These are phyloP conservation scores for Acacia crassicarpa DNA, from an alignment of 306 rosid species.

Conservation along the genomic window DNA sequence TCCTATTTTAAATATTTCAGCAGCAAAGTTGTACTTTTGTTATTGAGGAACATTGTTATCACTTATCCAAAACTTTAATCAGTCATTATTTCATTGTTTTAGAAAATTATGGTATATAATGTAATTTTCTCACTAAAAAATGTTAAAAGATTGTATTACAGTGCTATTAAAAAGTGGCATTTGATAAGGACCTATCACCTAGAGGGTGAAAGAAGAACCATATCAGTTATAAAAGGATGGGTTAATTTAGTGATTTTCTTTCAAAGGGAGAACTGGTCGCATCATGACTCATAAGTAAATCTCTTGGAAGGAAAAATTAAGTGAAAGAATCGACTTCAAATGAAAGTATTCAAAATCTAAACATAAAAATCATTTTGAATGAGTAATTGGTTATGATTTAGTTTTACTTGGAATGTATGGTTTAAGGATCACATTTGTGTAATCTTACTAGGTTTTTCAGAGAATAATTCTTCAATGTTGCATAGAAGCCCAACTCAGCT, in stretches of 20 bases:
- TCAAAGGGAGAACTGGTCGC: background rate
- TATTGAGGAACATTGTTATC: background rate
- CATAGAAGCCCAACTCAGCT: background rate
- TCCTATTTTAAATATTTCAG: constrained; percentile 20
- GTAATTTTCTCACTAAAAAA: background rate
- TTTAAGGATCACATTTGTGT: constrained; percentile 8
- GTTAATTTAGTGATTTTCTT: background rate
- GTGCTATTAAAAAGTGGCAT: constrained; percentile 1
- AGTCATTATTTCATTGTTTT: background rate
- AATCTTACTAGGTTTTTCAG: constrained; percentile 5
- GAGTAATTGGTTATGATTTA: background rate
- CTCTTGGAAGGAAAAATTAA: background rate
- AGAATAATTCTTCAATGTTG: background rate
- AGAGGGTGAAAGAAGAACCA: background rate
- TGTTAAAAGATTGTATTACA: background rate
- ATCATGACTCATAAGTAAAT: constrained; percentile 3
- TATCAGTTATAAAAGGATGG: background rate
- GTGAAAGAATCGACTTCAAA: background rate
- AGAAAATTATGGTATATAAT: constrained; percentile 1
- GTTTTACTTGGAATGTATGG: background rate
- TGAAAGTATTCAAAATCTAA: background rate
- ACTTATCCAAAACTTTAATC: background rate
- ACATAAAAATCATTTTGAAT: background rate
- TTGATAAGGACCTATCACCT: constrained; percentile 2
- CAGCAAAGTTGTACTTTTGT: background rate